phyloP scores from a whole-genome alignment of 2,329 filamentous ascomycete genomes.

The Ceratocystiopsis brevicomis region DNA sequence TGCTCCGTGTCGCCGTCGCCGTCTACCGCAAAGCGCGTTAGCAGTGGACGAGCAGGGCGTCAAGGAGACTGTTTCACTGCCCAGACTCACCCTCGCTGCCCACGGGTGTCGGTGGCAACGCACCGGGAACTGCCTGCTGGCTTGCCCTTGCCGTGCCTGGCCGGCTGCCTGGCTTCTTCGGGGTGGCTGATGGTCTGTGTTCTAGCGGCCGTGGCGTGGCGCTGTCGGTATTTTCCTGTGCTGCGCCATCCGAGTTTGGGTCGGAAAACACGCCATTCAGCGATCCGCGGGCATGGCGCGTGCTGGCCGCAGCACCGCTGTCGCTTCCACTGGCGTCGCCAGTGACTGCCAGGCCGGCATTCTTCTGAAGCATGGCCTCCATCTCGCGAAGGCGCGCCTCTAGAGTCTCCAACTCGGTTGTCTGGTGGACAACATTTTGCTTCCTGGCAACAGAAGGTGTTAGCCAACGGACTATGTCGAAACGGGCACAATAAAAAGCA shows the following conservation, averaged over 20 bases:
- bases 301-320: conserved; percentile 6
- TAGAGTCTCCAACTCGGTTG: conserved; percentile 66
- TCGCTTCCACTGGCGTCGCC: not conserved
- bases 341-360: not conserved
- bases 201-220: conserved; percentile 9
- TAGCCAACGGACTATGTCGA: not conserved
- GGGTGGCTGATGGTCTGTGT: conserved; percentile 3
- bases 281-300: conserved; percentile 14
- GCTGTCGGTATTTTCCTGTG: not conserved
- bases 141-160: conserved; percentile 33
- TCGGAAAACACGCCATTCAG: conserved; percentile 12
- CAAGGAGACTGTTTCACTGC: too few species aligned
- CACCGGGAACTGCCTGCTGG: conserved; percentile 33
- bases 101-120: conserved; percentile 40
- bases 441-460: conserved; percentile 37
- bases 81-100: conserved; percentile 38
- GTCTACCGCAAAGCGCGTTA: conserved; percentile 13
- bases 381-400: conserved; percentile 71
- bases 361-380: conserved; percentile 46
- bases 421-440: conserved; percentile 54
- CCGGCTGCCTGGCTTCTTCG: conserved; percentile 26
- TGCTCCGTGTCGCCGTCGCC: conserved; percentile 13
- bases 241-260: conserved; percentile 10
- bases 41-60: too few species aligned
- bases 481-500: not conserved